Conservation (phyloP, 805 yeast species). For the Metschnikowia colocasiae region DNA sequence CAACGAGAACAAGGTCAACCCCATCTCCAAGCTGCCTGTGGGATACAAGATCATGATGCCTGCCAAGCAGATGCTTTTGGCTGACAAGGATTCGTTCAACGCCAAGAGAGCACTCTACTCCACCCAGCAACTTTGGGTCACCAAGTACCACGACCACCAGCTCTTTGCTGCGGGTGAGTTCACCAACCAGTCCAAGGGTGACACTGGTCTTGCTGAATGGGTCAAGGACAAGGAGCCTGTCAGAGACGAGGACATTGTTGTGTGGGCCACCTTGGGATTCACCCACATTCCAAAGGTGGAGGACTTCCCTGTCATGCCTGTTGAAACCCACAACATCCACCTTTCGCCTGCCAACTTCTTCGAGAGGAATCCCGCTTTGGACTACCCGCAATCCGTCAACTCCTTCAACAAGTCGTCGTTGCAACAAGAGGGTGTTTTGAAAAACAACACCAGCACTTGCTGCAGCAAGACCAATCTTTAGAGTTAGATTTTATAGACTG, state of each 20-base stretch:
- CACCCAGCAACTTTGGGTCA: slow-evolving; percentile 78
- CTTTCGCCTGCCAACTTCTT: slow-evolving; percentile 73
- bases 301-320: slow-evolving; percentile 90
- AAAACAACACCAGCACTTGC: slow-evolving; percentile 17
- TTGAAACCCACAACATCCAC: slow-evolving; percentile 64
- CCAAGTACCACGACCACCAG: slow-evolving; percentile 70
- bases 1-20: slow-evolving; percentile 69
- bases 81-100: slow-evolving; percentile 59
- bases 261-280: slow-evolving; percentile 79
- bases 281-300: slow-evolving; percentile 81
- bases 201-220: slow-evolving; percentile 70
- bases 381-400: slow-evolving; percentile 69
- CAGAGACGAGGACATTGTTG: slow-evolving; percentile 71
- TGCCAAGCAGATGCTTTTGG: slow-evolving; percentile 72
- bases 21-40: slow-evolving; percentile 65
- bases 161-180: slow-evolving; percentile 81
- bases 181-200: slow-evolving; percentile 72
- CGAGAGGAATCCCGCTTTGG: slow-evolving; percentile 73
- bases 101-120: slow-evolving; percentile 70
- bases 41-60: slow-evolving; percentile 74
- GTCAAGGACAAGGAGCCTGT: slow-evolving; percentile 64
- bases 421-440: slow-evolving; percentile 23
- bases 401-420: slow-evolving; percentile 60
- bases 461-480: slow-evolving; percentile 39
- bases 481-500: neutral